Conservation (phyloP, 73 alveolate species). For the Paramecium sexaurelia region DNA sequence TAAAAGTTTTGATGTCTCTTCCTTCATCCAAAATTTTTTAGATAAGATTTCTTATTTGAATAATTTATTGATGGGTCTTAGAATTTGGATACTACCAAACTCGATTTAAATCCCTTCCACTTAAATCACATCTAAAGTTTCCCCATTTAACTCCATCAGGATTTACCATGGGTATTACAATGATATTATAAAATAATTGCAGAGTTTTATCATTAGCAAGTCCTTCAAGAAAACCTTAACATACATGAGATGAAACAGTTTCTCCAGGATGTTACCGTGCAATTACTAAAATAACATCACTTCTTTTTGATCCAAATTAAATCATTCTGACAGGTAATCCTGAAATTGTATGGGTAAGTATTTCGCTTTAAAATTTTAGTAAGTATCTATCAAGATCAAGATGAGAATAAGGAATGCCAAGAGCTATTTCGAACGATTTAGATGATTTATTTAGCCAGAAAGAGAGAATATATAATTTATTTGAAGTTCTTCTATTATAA, state of each 20-base stretch:
- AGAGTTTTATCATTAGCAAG: slow-evolving; percentile 40
- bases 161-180: slow-evolving; percentile 90
- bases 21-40: slow-evolving; percentile 70
- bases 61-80: slow-evolving; percentile 83
- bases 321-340: background rate
- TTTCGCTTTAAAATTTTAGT: background rate
- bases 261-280: slow-evolving; percentile 74
- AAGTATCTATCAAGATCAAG: background rate
- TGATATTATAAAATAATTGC: background rate
- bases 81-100: slow-evolving; percentile 86
- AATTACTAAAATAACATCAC: slow-evolving; percentile 59
- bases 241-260: slow-evolving; percentile 64
- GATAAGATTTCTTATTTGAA: slow-evolving; percentile 77
- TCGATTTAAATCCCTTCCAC: slow-evolving; percentile 93
- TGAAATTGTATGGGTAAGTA: background rate
- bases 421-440: background rate
- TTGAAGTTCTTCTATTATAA: background rate
- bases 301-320: background rate
- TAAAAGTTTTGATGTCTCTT: slow-evolving; percentile 78
- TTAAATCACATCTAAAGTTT: slow-evolving; percentile 84
- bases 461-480: background rate
- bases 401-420: slow-evolving; percentile 39
- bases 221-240: slow-evolving; percentile 57
- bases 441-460: background rate
- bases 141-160: slow-evolving; percentile 97